Percentiles rank a stretch among this genome's conserved stretches.
phyloP scores from a whole-genome alignment of 176 grass and related monocot genomes.

The Pharus latifolius region DNA sequence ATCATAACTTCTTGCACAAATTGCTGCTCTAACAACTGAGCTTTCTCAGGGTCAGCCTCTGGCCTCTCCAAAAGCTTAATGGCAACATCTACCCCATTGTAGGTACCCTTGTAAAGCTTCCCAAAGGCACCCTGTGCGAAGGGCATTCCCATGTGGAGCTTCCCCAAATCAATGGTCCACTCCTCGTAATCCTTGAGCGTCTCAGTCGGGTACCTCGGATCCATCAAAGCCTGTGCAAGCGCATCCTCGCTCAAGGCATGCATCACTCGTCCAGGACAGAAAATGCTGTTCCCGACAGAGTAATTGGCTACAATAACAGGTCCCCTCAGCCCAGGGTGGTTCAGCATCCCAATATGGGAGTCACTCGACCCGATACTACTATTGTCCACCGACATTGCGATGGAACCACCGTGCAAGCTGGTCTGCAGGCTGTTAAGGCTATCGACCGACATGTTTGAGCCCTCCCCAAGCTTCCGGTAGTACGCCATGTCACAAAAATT shows the following conservation, averaged over 20 bases:
- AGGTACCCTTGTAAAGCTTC: constrained; percentile 69
- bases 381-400: constrained; percentile 46
- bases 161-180: constrained; percentile 68
- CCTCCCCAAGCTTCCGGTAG: constrained; percentile 70
- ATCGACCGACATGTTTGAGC: constrained; percentile 63
- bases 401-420: constrained; percentile 41
- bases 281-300: constrained; percentile 49
- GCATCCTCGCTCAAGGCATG: constrained; percentile 66
- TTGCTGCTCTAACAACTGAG: constrained; percentile 63
- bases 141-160: constrained; percentile 55
- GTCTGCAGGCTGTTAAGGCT: constrained; percentile 62
- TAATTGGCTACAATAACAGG: constrained; percentile 35
- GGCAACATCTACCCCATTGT: constrained; percentile 65
- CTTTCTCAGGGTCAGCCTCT: constrained; percentile 42
- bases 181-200: constrained; percentile 66
- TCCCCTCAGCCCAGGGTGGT: constrained; percentile 47
- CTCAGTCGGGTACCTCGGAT: constrained; percentile 44
- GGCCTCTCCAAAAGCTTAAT: constrained; percentile 79
- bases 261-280: constrained; percentile 47
- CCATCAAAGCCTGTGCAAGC: constrained; percentile 76
- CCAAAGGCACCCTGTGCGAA: constrained; percentile 85
- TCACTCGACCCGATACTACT: constrained; percentile 58
- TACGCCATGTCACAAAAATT: constrained; percentile 56
- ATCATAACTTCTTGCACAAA: constrained; percentile 82
- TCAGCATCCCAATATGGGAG: constrained; percentile 48